Evolutionary conservation across 805 yeast species (phyloP).

Genomic region (Limtongia smithiae): DNA sequence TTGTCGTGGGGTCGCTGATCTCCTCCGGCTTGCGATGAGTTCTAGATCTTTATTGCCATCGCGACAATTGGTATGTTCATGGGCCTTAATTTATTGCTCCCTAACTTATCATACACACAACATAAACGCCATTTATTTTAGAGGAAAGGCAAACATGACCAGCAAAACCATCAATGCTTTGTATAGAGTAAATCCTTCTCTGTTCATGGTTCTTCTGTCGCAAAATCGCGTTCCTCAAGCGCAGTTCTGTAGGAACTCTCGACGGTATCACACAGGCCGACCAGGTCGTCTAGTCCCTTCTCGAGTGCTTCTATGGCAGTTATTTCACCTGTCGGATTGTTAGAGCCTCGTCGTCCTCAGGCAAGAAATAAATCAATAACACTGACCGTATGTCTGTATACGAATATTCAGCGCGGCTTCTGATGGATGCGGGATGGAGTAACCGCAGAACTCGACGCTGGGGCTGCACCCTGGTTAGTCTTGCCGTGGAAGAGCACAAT

Average conservation of each 20-base stretch:
- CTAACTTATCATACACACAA: too few relatives aligned
- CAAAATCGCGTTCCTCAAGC: slow-evolving; percentile 54
- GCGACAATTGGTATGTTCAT: too few relatives aligned
- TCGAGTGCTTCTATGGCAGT: slow-evolving; percentile 92
- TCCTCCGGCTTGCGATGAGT: too few relatives aligned
- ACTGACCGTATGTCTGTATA: slow-evolving; percentile 84
- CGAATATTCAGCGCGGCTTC: slow-evolving; percentile 85
- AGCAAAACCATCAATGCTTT: too few relatives aligned
- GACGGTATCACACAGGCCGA: slow-evolving; percentile 75
- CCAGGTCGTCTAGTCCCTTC: slow-evolving; percentile 82
- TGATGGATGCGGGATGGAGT: slow-evolving; percentile 97
- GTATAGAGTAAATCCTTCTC: too few relatives aligned
- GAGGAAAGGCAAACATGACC: too few relatives aligned
- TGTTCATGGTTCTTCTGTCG: slow-evolving; percentile 8
- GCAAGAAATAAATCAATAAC: too few relatives aligned
- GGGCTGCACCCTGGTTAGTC: slow-evolving; percentile 44
- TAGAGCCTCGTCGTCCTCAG: too few relatives aligned
- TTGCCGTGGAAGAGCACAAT: not conserved
- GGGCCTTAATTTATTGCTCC: too few relatives aligned
- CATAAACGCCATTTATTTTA: too few relatives aligned
- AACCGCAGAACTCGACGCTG: slow-evolving; percentile 96
- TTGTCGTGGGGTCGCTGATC: too few relatives aligned
- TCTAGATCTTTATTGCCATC: too few relatives aligned
- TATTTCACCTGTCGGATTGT: slow-evolving; percentile 45
- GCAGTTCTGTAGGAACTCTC: slow-evolving; percentile 73